phyloP scores from a whole-genome alignment of 129 eudicot species.

The Smallanthus sonchifolius region DNA sequence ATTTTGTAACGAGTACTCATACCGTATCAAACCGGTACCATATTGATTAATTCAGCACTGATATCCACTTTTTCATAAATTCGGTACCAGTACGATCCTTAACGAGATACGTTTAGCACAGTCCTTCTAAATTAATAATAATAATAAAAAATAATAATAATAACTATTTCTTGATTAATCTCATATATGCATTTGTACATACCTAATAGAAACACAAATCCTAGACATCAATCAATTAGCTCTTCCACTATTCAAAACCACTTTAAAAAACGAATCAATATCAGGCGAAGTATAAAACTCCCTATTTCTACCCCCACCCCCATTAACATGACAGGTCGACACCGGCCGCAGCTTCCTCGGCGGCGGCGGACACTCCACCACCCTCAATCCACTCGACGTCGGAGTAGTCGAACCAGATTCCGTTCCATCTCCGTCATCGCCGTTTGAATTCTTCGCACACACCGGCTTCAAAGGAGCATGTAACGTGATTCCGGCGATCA shows the following conservation, averaged over 20 bases:
- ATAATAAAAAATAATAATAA: too few relatives aligned
- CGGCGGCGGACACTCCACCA: conserved; percentile 53
- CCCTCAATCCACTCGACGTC: conserved; percentile 36
- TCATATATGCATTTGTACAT: too few relatives aligned
- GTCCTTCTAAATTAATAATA: too few relatives aligned
- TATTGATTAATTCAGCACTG: too few relatives aligned
- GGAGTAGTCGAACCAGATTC: conserved; percentile 36
- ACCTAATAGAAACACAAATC: neutral
- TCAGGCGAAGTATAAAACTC: conserved; percentile 64
- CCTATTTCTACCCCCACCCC: conserved; percentile 4
- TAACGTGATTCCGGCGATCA: conserved; percentile 13
- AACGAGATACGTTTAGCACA: too few relatives aligned
- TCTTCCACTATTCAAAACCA: neutral
- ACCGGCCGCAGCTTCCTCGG: conserved; percentile 52
- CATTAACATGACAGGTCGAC: conserved; percentile 27
- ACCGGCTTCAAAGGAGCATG: conserved; percentile 6
- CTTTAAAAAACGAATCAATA: conserved; percentile 45
- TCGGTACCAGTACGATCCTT: too few relatives aligned
- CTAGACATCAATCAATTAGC: neutral
- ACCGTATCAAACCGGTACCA: too few relatives aligned
- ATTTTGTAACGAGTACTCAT: too few relatives aligned
- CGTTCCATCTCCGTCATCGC: neutral
- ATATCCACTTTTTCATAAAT: too few relatives aligned
- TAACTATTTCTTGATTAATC: too few relatives aligned
- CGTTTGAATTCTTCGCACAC: neutral